Conservation (phyloP, 2,329 filamentous ascomycete species). For the Paraphoma sp. region DNA sequence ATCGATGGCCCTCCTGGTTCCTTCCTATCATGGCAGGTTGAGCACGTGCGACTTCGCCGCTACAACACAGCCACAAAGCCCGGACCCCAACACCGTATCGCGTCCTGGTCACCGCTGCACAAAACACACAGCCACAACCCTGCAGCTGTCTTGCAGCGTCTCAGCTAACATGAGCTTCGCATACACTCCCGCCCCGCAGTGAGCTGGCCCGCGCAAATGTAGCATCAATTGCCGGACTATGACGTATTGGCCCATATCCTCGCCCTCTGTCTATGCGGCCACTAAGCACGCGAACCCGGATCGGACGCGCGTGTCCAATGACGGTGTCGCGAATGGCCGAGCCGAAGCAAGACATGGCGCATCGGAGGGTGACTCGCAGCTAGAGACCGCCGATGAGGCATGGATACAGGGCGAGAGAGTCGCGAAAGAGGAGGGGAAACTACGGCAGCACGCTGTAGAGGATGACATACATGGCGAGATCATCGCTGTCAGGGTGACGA, state of each 20-base stretch:
- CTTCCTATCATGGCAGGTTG: slow-evolving; percentile 7
- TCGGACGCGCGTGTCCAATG: slow-evolving; percentile 67
- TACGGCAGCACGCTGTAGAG: slow-evolving; percentile 25
- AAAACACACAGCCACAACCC: slow-evolving; percentile 31
- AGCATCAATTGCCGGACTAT: slow-evolving; percentile 47
- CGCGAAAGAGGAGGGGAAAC: slow-evolving; percentile 16
- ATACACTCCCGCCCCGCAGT: slow-evolving; percentile 32
- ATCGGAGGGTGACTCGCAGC: slow-evolving; percentile 14
- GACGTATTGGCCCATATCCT: slow-evolving; percentile 94
- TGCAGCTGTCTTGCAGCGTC: slow-evolving; percentile 18
- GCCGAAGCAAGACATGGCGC: slow-evolving; percentile 19
- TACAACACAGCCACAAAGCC: neutral
- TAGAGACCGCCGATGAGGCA: slow-evolving; percentile 18
- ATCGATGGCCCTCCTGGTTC: slow-evolving; percentile 3
- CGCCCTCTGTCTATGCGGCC: slow-evolving; percentile 81
- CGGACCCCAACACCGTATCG: slow-evolving; percentile 11
- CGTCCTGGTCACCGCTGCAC: slow-evolving; percentile 19
- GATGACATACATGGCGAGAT: slow-evolving; percentile 66
- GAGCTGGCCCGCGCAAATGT: slow-evolving; percentile 46
- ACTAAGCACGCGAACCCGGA: slow-evolving; percentile 67
- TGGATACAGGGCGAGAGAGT: slow-evolving; percentile 1
- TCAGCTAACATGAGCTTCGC: slow-evolving; percentile 29
- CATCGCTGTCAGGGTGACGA: slow-evolving; percentile 76
- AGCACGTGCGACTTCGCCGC: neutral
- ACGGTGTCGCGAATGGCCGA: slow-evolving; percentile 51